phyloP scores from a whole-genome alignment of 495 filamentous ascomycete species.

The Mycothermus thermophilus region DNA sequence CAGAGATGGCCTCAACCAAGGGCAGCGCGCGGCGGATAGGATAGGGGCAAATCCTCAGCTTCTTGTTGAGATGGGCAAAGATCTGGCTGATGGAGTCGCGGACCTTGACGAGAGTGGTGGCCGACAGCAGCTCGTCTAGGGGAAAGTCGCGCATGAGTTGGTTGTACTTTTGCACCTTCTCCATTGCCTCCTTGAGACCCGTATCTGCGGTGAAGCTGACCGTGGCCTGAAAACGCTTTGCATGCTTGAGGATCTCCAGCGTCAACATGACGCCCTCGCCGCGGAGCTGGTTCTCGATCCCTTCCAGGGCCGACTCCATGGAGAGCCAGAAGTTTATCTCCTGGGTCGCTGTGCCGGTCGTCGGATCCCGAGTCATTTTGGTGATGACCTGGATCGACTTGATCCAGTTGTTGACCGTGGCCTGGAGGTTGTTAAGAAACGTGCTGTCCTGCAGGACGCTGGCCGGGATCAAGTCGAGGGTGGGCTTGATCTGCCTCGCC shows the following conservation, averaged over 20 bases:
- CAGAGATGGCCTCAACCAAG: constrained; percentile 96
- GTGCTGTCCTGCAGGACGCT: constrained; percentile 64
- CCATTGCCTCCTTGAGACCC: constrained; percentile 83
- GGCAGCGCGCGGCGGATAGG: constrained; percentile 82
- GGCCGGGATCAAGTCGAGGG: constrained; percentile 61
- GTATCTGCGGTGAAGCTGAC: constrained; percentile 93
- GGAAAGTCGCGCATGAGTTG: constrained; percentile 97
- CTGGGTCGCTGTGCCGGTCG: constrained; percentile 79
- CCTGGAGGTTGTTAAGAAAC: constrained; percentile 87
- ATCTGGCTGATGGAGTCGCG: constrained; percentile 76
- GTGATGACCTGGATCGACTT: constrained; percentile 97
- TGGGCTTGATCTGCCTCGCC: constrained; percentile 46
- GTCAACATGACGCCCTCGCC: constrained; percentile 85
- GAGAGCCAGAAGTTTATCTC: constrained; percentile 98
- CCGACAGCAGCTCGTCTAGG: constrained; percentile 82
- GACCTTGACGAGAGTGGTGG: constrained; percentile 79
- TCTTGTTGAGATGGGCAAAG: constrained; percentile 90
- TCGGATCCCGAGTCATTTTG: constrained; percentile 77
- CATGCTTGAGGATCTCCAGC: constrained; percentile 83
- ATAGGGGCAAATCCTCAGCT: constrained; percentile 86
- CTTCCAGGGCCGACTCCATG: constrained; percentile 82
- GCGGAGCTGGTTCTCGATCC: constrained; percentile 73
- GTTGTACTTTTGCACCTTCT: constrained; percentile 96
- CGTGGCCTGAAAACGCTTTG: constrained; percentile 91
- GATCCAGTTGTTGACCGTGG: constrained; percentile 91